Evolutionary conservation across 2,329 filamentous ascomycete genomes (phyloP).

Genomic region (Colletotrichum somersetense): DNA sequence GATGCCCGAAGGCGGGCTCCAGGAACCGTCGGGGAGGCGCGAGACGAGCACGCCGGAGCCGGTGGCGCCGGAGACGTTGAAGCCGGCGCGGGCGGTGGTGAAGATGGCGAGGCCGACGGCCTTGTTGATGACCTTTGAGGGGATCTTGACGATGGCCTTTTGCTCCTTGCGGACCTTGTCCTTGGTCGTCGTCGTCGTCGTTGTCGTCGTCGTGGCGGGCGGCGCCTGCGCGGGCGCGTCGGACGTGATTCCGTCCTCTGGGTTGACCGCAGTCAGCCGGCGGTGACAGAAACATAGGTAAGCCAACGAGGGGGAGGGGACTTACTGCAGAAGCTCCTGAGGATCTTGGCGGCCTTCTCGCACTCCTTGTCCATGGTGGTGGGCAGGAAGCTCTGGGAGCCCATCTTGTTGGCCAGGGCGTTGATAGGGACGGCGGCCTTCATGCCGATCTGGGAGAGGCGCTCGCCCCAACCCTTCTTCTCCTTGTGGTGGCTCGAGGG

Average conservation of each 20-base stretch:
- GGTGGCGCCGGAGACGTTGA: conserved; percentile 75
- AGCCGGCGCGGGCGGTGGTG: conserved; percentile 76
- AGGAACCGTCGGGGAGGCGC: conserved; percentile 73
- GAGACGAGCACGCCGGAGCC: conserved; percentile 75
- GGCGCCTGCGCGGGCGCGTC: conserved; percentile 48
- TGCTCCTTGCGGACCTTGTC: conserved; percentile 52
- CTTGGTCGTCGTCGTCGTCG: conserved; percentile 46
- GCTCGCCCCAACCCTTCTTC: conserved; percentile 39
- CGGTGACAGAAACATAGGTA: conserved; percentile 23
- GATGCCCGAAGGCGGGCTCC: conserved; percentile 87
- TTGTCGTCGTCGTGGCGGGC: conserved; percentile 27
- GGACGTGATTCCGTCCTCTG: conserved; percentile 67
- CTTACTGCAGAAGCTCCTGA: conserved; percentile 88
- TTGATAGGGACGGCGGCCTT: conserved; percentile 81
- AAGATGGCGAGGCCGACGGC: conserved; percentile 80
- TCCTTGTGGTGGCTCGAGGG: conserved; percentile 28
- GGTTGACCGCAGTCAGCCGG: conserved; percentile 3
- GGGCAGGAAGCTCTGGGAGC: conserved; percentile 88
- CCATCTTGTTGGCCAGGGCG: conserved; percentile 83
- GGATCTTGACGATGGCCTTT: conserved; percentile 65
- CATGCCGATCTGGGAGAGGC: conserved; percentile 49
- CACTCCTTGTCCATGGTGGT: conserved; percentile 88
- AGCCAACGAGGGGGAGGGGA: conserved; percentile 8
- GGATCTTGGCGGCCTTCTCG: conserved; percentile 88
- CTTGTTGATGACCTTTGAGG: conserved; percentile 70